These are phyloP conservation scores for Amanita fuliginea DNA, from an alignment of 768 basidiomycete genomes.

Conservation along the genomic window DNA sequence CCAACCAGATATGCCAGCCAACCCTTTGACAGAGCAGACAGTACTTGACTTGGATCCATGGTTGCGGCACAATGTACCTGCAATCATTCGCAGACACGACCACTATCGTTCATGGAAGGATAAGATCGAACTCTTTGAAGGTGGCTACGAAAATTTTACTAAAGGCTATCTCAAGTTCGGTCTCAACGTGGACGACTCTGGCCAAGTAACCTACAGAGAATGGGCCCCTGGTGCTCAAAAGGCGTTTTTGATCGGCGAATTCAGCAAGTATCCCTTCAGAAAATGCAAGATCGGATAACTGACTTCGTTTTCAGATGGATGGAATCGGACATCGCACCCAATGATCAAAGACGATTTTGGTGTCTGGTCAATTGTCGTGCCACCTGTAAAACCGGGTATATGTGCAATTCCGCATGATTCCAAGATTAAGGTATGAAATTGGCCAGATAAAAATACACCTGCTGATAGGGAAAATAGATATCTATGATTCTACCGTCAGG, in stretches of 20 bases:
- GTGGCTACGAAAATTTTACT: slow-evolving; percentile 73
- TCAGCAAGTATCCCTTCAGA: slow-evolving; percentile 55
- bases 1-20: slow-evolving; percentile 24
- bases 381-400: slow-evolving; percentile 51
- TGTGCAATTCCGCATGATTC: slow-evolving; percentile 91
- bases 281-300: slow-evolving; percentile 2
- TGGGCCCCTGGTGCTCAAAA: slow-evolving; percentile 90
- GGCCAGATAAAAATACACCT: background rate
- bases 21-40: slow-evolving; percentile 41
- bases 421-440: slow-evolving; percentile 73
- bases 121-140: slow-evolving; percentile 65
- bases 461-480: slow-evolving; percentile 38
- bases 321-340: slow-evolving; percentile 77
- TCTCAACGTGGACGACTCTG: slow-evolving; percentile 56
- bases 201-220: slow-evolving; percentile 76
- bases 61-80: slow-evolving; percentile 61
- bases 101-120: slow-evolving; percentile 67
- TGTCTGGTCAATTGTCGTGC: slow-evolving; percentile 78
- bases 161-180: slow-evolving; percentile 76
- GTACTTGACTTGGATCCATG: slow-evolving; percentile 60
- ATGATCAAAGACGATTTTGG: slow-evolving; percentile 83
- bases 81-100: slow-evolving; percentile 60
- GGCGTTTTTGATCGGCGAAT: slow-evolving; percentile 87
- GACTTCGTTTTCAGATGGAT: slow-evolving; percentile 47
- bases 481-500: slow-evolving; percentile 81